A percentile compares a stretch with the other conserved stretches of the same genome.
phyloP scores from a whole-genome alignment of 192 early-diverging fungal genomes.

The Spizellomyces punctatus region DNA sequence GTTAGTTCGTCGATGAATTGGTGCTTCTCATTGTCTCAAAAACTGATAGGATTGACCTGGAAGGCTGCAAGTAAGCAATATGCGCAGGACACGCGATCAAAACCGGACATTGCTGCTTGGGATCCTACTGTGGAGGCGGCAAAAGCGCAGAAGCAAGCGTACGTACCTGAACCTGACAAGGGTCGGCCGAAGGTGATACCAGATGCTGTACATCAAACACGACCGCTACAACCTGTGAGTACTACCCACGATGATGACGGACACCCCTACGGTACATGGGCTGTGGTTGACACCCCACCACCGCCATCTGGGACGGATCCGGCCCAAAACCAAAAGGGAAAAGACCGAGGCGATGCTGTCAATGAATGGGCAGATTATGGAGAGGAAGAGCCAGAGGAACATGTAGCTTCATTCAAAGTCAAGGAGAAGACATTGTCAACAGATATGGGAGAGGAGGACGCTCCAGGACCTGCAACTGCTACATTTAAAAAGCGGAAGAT shows the following conservation, averaged over 20 bases:
- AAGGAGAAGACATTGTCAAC: constrained; percentile 6
- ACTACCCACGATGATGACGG: neutral
- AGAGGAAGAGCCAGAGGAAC: constrained; percentile 29
- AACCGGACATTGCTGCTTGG: neutral
- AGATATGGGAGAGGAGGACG: constrained; percentile 1
- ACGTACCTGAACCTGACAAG: neutral
- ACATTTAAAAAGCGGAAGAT: constrained; percentile 32
- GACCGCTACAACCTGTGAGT: neutral
- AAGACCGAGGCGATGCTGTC: neutral
- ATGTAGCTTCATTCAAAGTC: constrained; percentile 15
- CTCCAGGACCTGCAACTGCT: neutral
- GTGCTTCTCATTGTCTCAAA: neutral
- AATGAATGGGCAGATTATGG: constrained; percentile 30
- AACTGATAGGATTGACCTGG: neutral
- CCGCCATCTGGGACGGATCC: neutral
- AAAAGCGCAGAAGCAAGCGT: neutral
- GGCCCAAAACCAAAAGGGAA: neutral
- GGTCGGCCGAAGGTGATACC: neutral
- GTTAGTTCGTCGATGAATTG: constrained; percentile 11
- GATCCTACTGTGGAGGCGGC: constrained; percentile 1
- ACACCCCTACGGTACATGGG: constrained; percentile 27
- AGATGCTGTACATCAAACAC: neutral
- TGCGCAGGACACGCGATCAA: constrained; percentile 11
- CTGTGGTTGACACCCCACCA: constrained; percentile 6
- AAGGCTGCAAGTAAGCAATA: constrained; percentile 32